Evolutionary conservation across 768 basidiomycete genomes (phyloP).

Genomic region (Mycena capillaripes): DNA sequence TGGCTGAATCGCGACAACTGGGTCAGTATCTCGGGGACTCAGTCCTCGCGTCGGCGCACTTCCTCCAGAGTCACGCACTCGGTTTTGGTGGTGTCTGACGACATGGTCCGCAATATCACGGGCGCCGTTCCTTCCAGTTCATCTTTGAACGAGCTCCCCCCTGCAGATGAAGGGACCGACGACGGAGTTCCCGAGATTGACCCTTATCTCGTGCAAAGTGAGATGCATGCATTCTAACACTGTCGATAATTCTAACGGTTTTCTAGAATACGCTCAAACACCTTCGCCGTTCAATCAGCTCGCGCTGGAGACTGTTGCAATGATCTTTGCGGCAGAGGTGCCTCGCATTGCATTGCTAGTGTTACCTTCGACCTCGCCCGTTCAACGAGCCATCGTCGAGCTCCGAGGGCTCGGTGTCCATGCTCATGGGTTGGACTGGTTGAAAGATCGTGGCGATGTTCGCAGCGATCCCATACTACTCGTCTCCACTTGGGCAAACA

Average conservation of each 20-base stretch:
- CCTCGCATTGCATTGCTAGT: constrained; percentile 78
- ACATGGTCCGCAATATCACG: constrained; percentile 68
- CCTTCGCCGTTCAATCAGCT: constrained; percentile 69
- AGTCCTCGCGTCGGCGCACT: background rate
- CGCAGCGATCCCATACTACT: constrained; percentile 73
- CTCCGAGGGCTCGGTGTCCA: constrained; percentile 76
- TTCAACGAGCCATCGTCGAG: constrained; percentile 75
- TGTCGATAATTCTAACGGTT: constrained; percentile 24
- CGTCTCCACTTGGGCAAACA: constrained; percentile 77
- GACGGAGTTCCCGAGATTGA: constrained; percentile 33
- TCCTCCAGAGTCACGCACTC: constrained; percentile 55
- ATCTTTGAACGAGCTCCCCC: constrained; percentile 35
- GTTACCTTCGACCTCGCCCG: constrained; percentile 70
- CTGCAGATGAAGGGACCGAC: constrained; percentile 31
- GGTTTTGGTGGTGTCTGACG: constrained; percentile 71
- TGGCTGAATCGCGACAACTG: constrained; percentile 67
- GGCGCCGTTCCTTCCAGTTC: constrained; percentile 53
- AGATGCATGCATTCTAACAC: constrained; percentile 23
- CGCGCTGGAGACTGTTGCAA: constrained; percentile 77
- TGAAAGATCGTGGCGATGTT: constrained; percentile 49
- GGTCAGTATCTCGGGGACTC: constrained; percentile 53
- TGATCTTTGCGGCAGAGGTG: constrained; percentile 79
- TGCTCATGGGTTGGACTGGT: constrained; percentile 72
- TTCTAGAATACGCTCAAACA: constrained; percentile 58
- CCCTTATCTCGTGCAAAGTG: constrained; percentile 41